Percentiles rank a stretch among this genome's conserved stretches.
phyloP scores from a whole-genome alignment of 257 asterid species.

The Penstemon barbatus region DNA sequence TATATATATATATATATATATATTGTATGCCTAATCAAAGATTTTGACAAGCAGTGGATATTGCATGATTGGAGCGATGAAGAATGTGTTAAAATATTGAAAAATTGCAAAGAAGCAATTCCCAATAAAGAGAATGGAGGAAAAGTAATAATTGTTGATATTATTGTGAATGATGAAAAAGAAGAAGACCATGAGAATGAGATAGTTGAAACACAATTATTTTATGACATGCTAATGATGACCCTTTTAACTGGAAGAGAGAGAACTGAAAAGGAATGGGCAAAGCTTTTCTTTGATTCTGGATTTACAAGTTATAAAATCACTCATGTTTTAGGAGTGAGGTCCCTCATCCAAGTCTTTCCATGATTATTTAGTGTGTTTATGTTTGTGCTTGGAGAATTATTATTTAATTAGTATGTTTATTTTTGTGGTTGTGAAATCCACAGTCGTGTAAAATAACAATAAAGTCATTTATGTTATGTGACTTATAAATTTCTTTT shows the following conservation, averaged over 20 bases:
- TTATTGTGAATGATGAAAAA: conserved; percentile 6
- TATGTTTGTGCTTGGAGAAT: no score
- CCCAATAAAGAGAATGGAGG: conserved; percentile 20
- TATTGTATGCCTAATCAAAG: not conserved
- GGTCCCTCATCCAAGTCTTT: conserved; percentile 22
- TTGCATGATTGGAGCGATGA: conserved; percentile 27
- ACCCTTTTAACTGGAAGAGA: not conserved
- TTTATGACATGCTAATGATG: conserved; percentile 26
- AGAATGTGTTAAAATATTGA: conserved; percentile 21
- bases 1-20: no score
- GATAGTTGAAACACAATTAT: conserved; percentile 13
- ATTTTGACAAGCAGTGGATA: conserved; percentile 4
- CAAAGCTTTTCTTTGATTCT: conserved; percentile 21
- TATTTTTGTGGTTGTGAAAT: no score
- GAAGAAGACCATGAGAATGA: not conserved
- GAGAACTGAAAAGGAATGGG: conserved; percentile 26
- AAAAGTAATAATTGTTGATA: conserved; percentile 15
- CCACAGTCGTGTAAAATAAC: no score
- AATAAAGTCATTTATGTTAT: no score
- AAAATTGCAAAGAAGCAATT: conserved; percentile 21
- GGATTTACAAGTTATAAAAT: conserved; percentile 23
- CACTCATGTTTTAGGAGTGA: conserved; percentile 10
- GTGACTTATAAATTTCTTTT: no score
- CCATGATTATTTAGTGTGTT: conserved; percentile 3
- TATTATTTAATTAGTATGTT: no score